Percentiles rank a stretch among this genome's conserved stretches.
Evolutionary conservation across 805 yeast species (phyloP).

Genomic region (Wickerhamiella shivajii): DNA sequence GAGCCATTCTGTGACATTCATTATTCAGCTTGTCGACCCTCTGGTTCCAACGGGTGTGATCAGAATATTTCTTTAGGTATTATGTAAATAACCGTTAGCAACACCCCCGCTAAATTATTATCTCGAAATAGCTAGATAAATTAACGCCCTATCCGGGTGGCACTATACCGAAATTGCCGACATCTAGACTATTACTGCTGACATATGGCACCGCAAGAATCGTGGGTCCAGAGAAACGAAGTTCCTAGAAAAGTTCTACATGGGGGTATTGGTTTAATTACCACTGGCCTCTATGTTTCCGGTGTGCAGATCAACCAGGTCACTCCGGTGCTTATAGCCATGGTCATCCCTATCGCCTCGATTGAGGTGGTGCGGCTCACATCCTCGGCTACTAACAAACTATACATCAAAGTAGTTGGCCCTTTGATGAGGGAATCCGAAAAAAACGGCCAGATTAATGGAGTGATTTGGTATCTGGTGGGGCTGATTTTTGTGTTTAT

Average conservation of each 20-base stretch:
- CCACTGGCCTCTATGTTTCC: slow-evolving; percentile 54
- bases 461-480: slow-evolving; percentile 73
- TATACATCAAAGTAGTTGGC: slow-evolving; percentile 57
- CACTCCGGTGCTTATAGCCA: slow-evolving; percentile 41
- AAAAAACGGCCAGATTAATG: slow-evolving; percentile 50
- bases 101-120: too few species aligned
- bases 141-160: too few species aligned
- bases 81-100: too few species aligned
- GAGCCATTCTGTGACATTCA: too few species aligned
- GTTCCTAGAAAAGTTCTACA: slow-evolving; percentile 80
- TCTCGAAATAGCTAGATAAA: too few species aligned
- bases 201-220: too few species aligned
- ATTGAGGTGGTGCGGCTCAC: slow-evolving; percentile 58
- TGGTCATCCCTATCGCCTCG: slow-evolving; percentile 41
- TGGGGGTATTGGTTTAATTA: slow-evolving; percentile 73
- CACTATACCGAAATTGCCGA: too few species aligned
- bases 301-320: slow-evolving; percentile 45
- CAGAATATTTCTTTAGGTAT: too few species aligned
- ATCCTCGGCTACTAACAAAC: slow-evolving; percentile 44
- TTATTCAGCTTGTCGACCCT: too few species aligned
- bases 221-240: slow-evolving; percentile 69
- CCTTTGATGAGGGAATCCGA: slow-evolving; percentile 78
- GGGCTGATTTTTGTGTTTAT: slow-evolving; percentile 64
- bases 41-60: too few species aligned
- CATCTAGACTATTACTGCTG: too few species aligned